A percentile compares a stretch with the other conserved stretches of the same genome.
phyloP scores from a whole-genome alignment of 768 basidiomycete species.

The Leccinum disarticulatum region DNA sequence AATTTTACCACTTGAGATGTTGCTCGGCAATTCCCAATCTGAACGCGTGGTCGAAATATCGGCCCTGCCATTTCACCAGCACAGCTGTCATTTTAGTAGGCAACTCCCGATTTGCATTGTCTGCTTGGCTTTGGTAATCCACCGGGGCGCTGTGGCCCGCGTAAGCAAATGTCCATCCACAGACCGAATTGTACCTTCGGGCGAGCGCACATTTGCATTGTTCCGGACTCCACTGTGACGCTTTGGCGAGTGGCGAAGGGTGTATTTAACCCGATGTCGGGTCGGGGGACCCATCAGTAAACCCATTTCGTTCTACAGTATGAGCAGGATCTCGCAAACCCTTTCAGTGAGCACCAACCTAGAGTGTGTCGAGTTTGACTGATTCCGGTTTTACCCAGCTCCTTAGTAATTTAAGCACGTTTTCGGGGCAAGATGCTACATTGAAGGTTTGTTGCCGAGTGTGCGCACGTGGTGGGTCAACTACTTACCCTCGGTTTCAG shows the following conservation, averaged over 20 bases:
- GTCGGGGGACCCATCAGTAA: neutral
- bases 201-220: slow-evolving; percentile 22
- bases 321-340: slow-evolving; percentile 35
- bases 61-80: neutral
- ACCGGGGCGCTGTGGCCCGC: neutral
- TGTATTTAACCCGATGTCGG: slow-evolving; percentile 23
- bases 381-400: slow-evolving; percentile 14
- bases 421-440: slow-evolving; percentile 8
- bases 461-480: slow-evolving; percentile 8
- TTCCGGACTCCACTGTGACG: slow-evolving; percentile 13
- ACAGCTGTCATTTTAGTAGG: slow-evolving; percentile 8
- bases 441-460: slow-evolving; percentile 20
- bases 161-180: slow-evolving; percentile 15
- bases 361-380: neutral
- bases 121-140: slow-evolving; percentile 3
- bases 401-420: slow-evolving; percentile 27
- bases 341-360: slow-evolving; percentile 25
- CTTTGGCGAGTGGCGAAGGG: slow-evolving; percentile 27
- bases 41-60: neutral
- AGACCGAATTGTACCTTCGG: slow-evolving; percentile 10
- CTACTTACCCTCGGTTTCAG: slow-evolving; percentile 12
- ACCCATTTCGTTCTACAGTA: slow-evolving; percentile 5
- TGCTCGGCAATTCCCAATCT: neutral
- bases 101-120: slow-evolving; percentile 14
- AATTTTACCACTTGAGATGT: neutral